Conservation (phyloP, 1,139 yeast species). For the Suhomyces coccinellae region DNA sequence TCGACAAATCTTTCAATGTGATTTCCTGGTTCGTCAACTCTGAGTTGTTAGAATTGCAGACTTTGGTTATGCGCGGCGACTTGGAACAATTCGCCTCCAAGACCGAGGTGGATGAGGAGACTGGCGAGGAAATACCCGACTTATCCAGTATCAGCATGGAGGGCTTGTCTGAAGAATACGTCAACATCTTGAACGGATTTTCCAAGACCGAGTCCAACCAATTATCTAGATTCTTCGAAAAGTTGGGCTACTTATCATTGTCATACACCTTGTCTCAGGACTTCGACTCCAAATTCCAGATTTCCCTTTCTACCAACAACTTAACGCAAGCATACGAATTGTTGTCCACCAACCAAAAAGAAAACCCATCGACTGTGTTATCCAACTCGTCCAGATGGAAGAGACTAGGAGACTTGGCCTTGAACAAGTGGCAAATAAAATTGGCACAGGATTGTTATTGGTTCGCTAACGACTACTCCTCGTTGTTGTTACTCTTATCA, state of each 20-base stretch:
- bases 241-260: constrained; percentile 82
- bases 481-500: constrained; percentile 79
- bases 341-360: constrained; percentile 58
- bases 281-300: constrained; percentile 80
- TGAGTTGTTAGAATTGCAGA: constrained; percentile 90
- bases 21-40: constrained; percentile 80
- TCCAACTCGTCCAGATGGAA: constrained; percentile 70
- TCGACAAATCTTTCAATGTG: constrained; percentile 87
- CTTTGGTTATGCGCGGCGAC: constrained; percentile 93
- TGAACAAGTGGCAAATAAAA: constrained; percentile 73
- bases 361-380: constrained; percentile 36
- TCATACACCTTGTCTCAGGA: constrained; percentile 84
- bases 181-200: constrained; percentile 43
- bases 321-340: constrained; percentile 72
- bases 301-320: constrained; percentile 65
- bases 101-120: constrained; percentile 36
- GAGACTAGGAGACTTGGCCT: constrained; percentile 83
- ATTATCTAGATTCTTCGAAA: constrained; percentile 89
- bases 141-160: constrained; percentile 61
- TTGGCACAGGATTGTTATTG: constrained; percentile 81
- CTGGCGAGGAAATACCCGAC: constrained; percentile 43
- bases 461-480: constrained; percentile 78
- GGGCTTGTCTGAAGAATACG: constrained; percentile 59
- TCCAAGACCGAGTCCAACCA: constrained; percentile 71
- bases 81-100: constrained; percentile 50